Evolutionary conservation across 306 rosid genomes (phyloP).

Genomic region (Amphicarpaea edgeworthii): DNA sequence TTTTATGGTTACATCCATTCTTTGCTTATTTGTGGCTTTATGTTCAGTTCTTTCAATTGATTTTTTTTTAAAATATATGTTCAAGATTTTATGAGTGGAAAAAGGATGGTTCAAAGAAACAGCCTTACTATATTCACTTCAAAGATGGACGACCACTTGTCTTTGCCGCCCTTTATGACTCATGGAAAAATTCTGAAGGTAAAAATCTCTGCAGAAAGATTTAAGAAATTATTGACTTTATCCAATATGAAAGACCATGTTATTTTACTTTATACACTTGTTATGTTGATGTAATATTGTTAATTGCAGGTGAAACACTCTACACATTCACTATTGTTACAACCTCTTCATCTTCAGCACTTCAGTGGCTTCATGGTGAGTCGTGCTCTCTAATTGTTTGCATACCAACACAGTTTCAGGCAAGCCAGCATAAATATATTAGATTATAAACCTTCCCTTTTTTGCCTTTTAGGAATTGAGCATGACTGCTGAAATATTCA

Average conservation of each 20-base stretch:
- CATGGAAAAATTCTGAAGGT: slow-evolving; percentile 87
- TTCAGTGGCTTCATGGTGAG: slow-evolving; percentile 92
- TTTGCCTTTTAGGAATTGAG: slow-evolving; percentile 8
- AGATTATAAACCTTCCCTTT: not conserved
- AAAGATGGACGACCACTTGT: slow-evolving; percentile 86
- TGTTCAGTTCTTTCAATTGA: slow-evolving; percentile 39
- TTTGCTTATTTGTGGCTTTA: slow-evolving; percentile 13
- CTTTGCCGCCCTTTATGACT: slow-evolving; percentile 91
- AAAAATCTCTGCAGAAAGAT: slow-evolving; percentile 33
- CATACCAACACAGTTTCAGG: slow-evolving; percentile 29
- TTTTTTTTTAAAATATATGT: slow-evolving; percentile 13
- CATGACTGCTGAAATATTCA: slow-evolving; percentile 21
- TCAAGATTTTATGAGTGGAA: slow-evolving; percentile 94
- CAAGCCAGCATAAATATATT: not conserved
- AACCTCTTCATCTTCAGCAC: slow-evolving; percentile 78
- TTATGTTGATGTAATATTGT: slow-evolving; percentile 33
- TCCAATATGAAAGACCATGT: not conserved
- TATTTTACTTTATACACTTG: not conserved
- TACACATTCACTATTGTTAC: slow-evolving; percentile 82
- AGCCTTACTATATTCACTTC: slow-evolving; percentile 90
- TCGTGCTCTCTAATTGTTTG: slow-evolving; percentile 38
- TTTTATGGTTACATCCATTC: not conserved
- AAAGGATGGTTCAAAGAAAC: slow-evolving; percentile 86
- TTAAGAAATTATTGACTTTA: slow-evolving; percentile 16
- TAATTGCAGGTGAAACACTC: slow-evolving; percentile 70